Evolutionary conservation across 495 filamentous ascomycete species (phyloP), one percentile per base, ranked within the genome.

Genomic region (Sporormia fimetaria): DNA sequence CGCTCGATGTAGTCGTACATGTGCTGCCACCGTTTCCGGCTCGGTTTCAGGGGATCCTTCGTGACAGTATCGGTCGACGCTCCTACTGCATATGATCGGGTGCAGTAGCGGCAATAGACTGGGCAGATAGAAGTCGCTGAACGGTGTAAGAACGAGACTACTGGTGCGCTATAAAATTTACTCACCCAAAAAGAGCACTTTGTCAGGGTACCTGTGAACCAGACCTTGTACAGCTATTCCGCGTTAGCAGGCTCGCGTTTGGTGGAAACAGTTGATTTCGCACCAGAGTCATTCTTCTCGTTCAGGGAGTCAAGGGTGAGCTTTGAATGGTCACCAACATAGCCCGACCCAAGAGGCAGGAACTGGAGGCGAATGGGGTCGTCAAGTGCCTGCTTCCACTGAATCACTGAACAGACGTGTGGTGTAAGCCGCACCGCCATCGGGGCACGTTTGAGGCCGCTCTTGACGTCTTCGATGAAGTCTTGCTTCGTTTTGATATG

Each of bases 201-300:
- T 75, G 41, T 74, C 73, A 0, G 67, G 62, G 51, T 78, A 78
- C 11, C 73, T 60, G 54, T 75, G 72, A 10, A 78, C 71, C 14
- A 76, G 44, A 1, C 67, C 69, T 4, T 53, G 55, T 30, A 68
- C 66, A 33, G 44, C 38, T 49, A 9, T 3, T 6, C 4, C 2
- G 22, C 4, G 15, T 22, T 3, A 24, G 34, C 21, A 8, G 8
- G 21, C 21, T 21, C 7, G 10, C n/a, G 14, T 2, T 62, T 66
- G 10, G 15, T 8, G 14, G 12, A 27, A 8, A 15, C n/a, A 42
- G 33, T 33, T 33, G n/a, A n/a, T n/a, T n/a, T n/a, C n/a, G n/a
- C n/a, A 41, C 49, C 53, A 7, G 58, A 64, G 43, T 75, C 69
- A 3, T 51, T 51, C 23, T 49, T 53, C 54, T 78, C 73, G 27